These are phyloP conservation scores for Orbilia oligospora DNA, from an alignment of 2,329 filamentous ascomycete species.

Conservation along the genomic window DNA sequence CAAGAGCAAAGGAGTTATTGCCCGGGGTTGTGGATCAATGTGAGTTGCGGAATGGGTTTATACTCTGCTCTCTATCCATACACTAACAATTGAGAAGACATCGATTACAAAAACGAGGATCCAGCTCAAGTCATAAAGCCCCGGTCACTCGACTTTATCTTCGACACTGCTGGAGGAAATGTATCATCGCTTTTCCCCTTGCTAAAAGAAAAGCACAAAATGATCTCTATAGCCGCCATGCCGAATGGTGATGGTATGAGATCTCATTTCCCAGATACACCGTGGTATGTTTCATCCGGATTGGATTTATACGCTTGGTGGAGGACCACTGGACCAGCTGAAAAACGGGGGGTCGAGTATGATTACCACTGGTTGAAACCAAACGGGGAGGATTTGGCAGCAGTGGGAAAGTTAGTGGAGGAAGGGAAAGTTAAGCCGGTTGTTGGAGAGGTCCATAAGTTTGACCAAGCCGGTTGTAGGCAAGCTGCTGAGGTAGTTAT, in stretches of 20 bases:
- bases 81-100: slow-evolving; percentile 17
- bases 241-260: slow-evolving; percentile 37
- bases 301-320: slow-evolving; percentile 47
- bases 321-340: slow-evolving; percentile 32
- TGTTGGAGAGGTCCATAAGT: slow-evolving; percentile 41
- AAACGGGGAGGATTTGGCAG: slow-evolving; percentile 47
- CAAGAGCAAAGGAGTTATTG: slow-evolving; percentile 47
- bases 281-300: slow-evolving; percentile 35
- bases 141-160: slow-evolving; percentile 53
- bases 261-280: slow-evolving; percentile 18
- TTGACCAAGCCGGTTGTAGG: slow-evolving; percentile 44
- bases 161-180: slow-evolving; percentile 44
- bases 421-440: slow-evolving; percentile 53
- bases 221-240: slow-evolving; percentile 52
- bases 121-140: slow-evolving; percentile 35
- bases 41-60: background rate
- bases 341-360: slow-evolving; percentile 25
- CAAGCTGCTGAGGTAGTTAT: slow-evolving; percentile 47
- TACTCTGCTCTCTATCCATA: background rate
- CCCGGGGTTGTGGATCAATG: slow-evolving; percentile 41
- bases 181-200: slow-evolving; percentile 35
- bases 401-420: slow-evolving; percentile 40
- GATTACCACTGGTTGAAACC: slow-evolving; percentile 37
- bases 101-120: slow-evolving; percentile 53
- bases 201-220: slow-evolving; percentile 43